Evolutionary conservation across 768 basidiomycete species (phyloP).

Genomic region (Macrolepiota dolichaula): DNA sequence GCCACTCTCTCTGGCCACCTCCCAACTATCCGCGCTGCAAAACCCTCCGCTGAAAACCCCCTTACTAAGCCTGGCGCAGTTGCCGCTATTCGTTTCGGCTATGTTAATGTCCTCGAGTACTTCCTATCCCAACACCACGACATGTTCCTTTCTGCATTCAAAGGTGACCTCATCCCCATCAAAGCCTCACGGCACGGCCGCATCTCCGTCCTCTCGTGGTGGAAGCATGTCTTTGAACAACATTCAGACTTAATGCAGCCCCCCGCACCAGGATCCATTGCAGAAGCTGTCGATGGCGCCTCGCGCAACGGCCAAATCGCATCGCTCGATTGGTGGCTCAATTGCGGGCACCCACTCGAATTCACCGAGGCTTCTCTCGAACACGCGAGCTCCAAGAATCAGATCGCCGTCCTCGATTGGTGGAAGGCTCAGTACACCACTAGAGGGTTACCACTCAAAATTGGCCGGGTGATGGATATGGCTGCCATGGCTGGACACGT

Average conservation of each 20-base stretch:
- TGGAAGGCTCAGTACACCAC: conserved; percentile 62
- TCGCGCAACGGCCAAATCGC: conserved; percentile 72
- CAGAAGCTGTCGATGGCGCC: conserved; percentile 75
- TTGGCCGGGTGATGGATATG: conserved; percentile 84
- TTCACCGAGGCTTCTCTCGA: conserved; percentile 82
- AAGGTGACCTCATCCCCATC: conserved; percentile 68
- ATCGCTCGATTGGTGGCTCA: conserved; percentile 81
- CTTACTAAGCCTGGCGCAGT: conserved; percentile 71
- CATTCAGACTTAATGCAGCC: conserved; percentile 57
- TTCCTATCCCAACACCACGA: conserved; percentile 62
- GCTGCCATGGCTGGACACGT: conserved; percentile 78
- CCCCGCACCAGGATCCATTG: conserved; percentile 50
- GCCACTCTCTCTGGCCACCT: conserved; percentile 69
- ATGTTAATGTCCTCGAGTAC: conserved; percentile 72
- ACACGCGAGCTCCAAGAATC: conserved; percentile 74
- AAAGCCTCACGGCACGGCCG: conserved; percentile 78
- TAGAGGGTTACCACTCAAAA: conserved; percentile 61
- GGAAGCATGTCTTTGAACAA: conserved; percentile 62
- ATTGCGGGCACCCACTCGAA: conserved; percentile 61
- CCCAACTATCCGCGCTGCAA: conserved; percentile 55
- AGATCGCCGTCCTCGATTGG: conserved; percentile 78
- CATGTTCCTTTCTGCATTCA: conserved; percentile 63
- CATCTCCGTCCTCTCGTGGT: conserved; percentile 74
- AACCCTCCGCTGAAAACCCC: conserved; percentile 47
- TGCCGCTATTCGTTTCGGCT: conserved; percentile 67